Evolutionary conservation across 352 stramenopile genomes (phyloP).

Genomic region (Globisporangium takayamanum): DNA sequence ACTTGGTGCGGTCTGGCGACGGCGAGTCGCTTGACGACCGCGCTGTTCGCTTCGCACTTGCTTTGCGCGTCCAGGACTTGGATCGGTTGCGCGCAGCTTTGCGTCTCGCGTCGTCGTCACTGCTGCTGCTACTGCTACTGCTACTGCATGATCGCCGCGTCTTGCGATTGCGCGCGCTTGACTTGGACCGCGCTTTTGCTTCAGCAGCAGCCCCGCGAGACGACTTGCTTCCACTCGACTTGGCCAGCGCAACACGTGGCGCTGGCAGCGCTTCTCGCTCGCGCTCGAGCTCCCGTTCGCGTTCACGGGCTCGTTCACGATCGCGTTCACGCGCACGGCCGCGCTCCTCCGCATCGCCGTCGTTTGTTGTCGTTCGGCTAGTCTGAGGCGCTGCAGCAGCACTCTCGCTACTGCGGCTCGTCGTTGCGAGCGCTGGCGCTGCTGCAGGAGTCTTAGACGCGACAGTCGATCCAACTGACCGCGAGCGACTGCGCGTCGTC

Average conservation of each 20-base stretch:
- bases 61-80: conserved; percentile 11
- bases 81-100: conserved; percentile 2
- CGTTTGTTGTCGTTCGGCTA: not conserved
- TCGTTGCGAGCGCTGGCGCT: not conserved
- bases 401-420: not conserved
- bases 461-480: conserved; percentile 9
- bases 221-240: not conserved
- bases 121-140: not conserved
- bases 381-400: not conserved
- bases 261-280: conserved; percentile 9
- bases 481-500: conserved; percentile 20
- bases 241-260: conserved; percentile 5
- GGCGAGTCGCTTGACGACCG: conserved; percentile 5
- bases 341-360: not conserved
- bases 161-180: conserved; percentile 13
- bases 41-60: conserved; percentile 20
- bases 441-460: not conserved
- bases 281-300: conserved; percentile 7
- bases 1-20: not conserved
- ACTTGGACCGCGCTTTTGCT: conserved; percentile 40
- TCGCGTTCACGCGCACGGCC: conserved; percentile 1
- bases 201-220: conserved; percentile 14
- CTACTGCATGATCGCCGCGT: conserved; percentile 7
- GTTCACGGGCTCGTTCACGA: not conserved
- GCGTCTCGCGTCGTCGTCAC: not conserved